Base-by-base conservation (phyloP, 1,139 yeast genomes). In the Debaryomycetaceae sp. region DNA sequence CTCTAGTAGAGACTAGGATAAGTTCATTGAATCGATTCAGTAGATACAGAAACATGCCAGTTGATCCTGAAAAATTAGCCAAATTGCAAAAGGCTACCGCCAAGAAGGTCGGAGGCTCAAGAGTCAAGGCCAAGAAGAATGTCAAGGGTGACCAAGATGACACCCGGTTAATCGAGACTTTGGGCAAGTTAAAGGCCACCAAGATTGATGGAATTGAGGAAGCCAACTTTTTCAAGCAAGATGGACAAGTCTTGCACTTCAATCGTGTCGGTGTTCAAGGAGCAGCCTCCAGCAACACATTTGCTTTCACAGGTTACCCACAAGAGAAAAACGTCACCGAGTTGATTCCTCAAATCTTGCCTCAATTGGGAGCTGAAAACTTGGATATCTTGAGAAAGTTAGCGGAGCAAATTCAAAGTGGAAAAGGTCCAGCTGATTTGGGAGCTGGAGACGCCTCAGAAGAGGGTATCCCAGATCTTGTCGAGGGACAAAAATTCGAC, bases 351-450 rank as follows among this genome's bases (percentile, higher is more conserved):
- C 88, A 83, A 72, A 89, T 93, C 72, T 83, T 93, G 68, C 93
- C 96, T 60, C 97, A 93, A 78, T 81, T 93, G 75, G 97, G 98
- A 63, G 89, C 96, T 59, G 98, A 93, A 74, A 88, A 95, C 74
- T 83, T 90, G 68, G 89, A 86, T 66, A 85, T 89, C 71, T 81
- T 93, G 71, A 84, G 89, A 67, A 82, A 87, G 75, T 80, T 93
- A 70, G 97, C 97, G 54, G 90, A 87, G 71, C 91, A 87, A 70
- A 76, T 88, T 71, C 91, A 87, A 76, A 80, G 81, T 53, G 76
- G 78, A 53, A 74, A 66, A 65, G 70, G 76, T 49, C 76, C 79
- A 52, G 71, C 70, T 53, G 74, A 72, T 51, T 76, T 75, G 53
- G 77, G 72, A 45, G 78, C 75, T 50, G 75, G 68, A 50, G 80